Percentiles rank a stretch among this genome's conserved stretches.
phyloP scores from a whole-genome alignment of 2,329 filamentous ascomycete genomes.

The Aspergillus nomiae region DNA sequence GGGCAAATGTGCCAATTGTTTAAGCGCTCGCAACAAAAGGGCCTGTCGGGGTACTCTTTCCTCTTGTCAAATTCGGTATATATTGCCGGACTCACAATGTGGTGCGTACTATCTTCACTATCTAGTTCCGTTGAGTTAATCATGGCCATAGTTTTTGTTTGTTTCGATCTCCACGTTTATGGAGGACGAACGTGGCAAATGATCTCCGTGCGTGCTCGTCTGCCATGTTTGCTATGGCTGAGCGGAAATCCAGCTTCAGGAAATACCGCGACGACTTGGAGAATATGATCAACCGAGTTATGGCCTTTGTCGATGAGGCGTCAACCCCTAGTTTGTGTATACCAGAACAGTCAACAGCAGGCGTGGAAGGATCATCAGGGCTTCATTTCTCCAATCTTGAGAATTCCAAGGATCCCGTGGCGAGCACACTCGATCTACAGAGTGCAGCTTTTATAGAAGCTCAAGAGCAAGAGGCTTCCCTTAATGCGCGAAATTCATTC shows the following conservation, averaged over 20 bases:
- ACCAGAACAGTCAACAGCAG: background rate
- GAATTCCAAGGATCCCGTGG: background rate
- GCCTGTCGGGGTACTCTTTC: slow-evolving; percentile 85
- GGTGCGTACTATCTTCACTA: slow-evolving; percentile 44
- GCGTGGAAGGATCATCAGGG: background rate
- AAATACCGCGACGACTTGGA: background rate
- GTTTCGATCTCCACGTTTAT: background rate
- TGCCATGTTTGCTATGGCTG: background rate
- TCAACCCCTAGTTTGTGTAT: background rate
- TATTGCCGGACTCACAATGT: slow-evolving; percentile 94
- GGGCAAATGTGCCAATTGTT: slow-evolving; percentile 27
- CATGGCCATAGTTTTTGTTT: background rate
- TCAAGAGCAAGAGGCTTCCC: background rate
- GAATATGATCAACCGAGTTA: background rate
- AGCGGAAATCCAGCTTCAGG: background rate
- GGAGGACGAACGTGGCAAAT: background rate
- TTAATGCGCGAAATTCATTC: background rate
- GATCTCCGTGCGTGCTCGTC: background rate
- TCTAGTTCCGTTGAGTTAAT: background rate
- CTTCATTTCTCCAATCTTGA: background rate
- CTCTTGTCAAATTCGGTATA: slow-evolving; percentile 60
- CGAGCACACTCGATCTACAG: background rate
- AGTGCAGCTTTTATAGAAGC: background rate
- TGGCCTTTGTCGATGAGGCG: background rate
- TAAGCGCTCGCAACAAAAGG: slow-evolving; percentile 85